A percentile compares a stretch with the other conserved stretches of the same genome.
Conservation (phyloP, 73 alveolate species). For the Tetrahymena borealis region DNA sequence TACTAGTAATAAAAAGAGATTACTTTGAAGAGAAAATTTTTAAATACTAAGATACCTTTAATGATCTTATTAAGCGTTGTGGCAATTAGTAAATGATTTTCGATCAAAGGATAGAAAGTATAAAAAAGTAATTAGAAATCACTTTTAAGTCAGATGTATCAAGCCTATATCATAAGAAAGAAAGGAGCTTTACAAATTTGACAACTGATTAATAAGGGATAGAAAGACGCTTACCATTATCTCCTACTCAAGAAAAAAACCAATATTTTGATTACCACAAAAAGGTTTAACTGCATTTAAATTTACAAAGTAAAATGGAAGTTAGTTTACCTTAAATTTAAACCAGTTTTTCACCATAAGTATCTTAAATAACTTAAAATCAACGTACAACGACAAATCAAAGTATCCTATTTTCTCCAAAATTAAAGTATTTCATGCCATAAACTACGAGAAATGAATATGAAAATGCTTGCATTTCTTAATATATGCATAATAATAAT, state of each 20-base stretch:
- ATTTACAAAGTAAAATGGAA: neutral
- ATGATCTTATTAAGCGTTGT: neutral
- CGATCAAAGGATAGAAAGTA: neutral
- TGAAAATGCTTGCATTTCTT: too few relatives aligned
- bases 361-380: too few relatives aligned
- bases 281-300: neutral
- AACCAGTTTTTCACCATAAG: neutral
- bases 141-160: neutral
- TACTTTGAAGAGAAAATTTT: neutral
- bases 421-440: too few relatives aligned
- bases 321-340: neutral
- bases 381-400: too few relatives aligned
- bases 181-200: neutral
- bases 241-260: neutral
- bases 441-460: too few relatives aligned
- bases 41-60: neutral
- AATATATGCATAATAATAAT: too few relatives aligned
- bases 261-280: neutral
- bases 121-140: neutral
- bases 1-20: neutral
- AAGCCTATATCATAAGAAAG: neutral
- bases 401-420: too few relatives aligned
- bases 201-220: neutral
- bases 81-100: neutral
- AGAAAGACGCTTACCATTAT: neutral